These are phyloP conservation scores for Tritrichomonas foetus DNA, from an alignment of 208 protist species.

Conservation along the genomic window DNA sequence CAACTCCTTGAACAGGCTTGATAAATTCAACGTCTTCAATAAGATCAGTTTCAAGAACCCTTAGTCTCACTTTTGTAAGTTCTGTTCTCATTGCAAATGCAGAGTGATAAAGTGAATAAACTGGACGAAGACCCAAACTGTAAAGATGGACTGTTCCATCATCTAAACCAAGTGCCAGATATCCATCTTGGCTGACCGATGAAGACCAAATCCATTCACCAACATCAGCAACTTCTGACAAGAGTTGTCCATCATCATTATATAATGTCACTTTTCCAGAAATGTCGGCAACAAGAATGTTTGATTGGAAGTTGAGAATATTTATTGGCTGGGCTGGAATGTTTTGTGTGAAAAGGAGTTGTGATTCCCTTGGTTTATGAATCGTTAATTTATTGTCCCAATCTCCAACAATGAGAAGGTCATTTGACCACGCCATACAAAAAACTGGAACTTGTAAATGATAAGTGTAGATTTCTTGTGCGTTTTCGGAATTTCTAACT, in stretches of 20 bases:
- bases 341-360: neutral
- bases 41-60: neutral
- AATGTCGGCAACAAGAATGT: neutral
- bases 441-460: conserved; percentile 7
- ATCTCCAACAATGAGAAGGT: neutral
- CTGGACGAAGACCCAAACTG: neutral
- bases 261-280: neutral
- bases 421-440: neutral
- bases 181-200: neutral
- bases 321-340: neutral
- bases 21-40: conserved; percentile 30
- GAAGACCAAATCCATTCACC: conserved; percentile 16
- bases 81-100: neutral
- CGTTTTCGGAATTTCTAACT: conserved; percentile 1
- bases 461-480: conserved; percentile 17
- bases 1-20: neutral
- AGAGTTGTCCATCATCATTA: neutral
- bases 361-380: conserved; percentile 27
- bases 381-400: conserved; percentile 13
- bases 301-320: conserved; percentile 30
- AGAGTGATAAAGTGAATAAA: neutral
- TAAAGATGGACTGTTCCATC: neutral
- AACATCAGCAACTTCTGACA: neutral
- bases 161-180: neutral
- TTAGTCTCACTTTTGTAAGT: neutral